Evolutionary conservation across 352 stramenopile genomes (phyloP).

Genomic region (Hyphochytrium catenoides): DNA sequence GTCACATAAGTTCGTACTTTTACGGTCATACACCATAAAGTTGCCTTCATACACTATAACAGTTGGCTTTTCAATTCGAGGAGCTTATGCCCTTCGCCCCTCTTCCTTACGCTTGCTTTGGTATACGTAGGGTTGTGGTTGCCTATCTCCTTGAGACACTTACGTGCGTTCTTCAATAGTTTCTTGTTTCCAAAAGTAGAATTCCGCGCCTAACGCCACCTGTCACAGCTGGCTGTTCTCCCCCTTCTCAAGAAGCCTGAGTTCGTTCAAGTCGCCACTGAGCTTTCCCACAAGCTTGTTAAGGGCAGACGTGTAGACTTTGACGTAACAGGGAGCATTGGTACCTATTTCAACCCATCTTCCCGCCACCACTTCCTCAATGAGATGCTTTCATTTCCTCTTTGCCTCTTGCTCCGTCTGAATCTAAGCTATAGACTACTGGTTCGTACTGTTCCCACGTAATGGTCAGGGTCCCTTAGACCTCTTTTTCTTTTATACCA

Average conservation of each 20-base stretch:
- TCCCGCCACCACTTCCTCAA: constrained; percentile 7
- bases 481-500: background rate
- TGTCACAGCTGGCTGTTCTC: constrained; percentile 63
- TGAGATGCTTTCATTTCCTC: background rate
- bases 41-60: background rate
- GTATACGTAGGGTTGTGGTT: too few relatives aligned
- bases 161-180: too few relatives aligned
- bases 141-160: too few relatives aligned
- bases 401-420: background rate
- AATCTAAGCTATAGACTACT: background rate
- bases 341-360: constrained; percentile 1
- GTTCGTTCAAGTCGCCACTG: constrained; percentile 52
- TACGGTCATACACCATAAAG: too few relatives aligned
- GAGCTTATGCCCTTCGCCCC: too few relatives aligned
- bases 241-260: constrained; percentile 78
- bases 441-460: constrained; percentile 3
- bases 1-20: too few relatives aligned
- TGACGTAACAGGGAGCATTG: constrained; percentile 65
- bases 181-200: too few relatives aligned
- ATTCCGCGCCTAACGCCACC: too few relatives aligned
- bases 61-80: too few relatives aligned
- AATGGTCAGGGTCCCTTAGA: constrained; percentile 4
- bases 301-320: constrained; percentile 66
- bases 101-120: too few relatives aligned
- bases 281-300: constrained; percentile 71